Evolutionary conservation across 2,329 filamentous ascomycete genomes (phyloP), one percentile per base, ranked within the genome.

Genomic region (Teratosphaeriaceae sp.): DNA sequence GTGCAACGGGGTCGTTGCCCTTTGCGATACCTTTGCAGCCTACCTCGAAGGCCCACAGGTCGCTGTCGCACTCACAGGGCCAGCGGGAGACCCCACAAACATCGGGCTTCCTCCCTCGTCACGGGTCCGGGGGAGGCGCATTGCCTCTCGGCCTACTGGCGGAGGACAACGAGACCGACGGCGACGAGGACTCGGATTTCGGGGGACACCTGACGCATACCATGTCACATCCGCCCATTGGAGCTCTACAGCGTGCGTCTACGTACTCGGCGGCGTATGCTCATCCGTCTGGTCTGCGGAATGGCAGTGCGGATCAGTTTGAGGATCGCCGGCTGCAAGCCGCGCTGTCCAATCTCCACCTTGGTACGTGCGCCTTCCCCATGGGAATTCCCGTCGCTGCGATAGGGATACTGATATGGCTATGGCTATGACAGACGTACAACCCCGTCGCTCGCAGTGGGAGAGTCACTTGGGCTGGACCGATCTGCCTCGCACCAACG

Each of bases 11-110:
- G 49, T 65, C 70, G 5, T 85, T 94, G 42, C 86, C 88, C 1
- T 94, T 94, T 57, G 77, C 85, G 5, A 94, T 94, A 52, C 88
- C 88, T 3, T 73, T 94, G 16, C 86, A 94, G 50, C 88, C 90
- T 1, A 92, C 87, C 0, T 86, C 86, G 1, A 97, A 97, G 65
- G 88, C 87, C 1, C 92, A 94, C 56, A 82, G 92, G 33, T 98
- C 92, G 5, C 88, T 96, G 64, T 97, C 92, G 3, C 97, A 97
- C 65, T 97, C 90, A 0, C 90, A 61, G 40, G 58, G 55, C 7
- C 55, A 61, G 45, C 50, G 54, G 13, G 58, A 60, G 47, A 33
- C 43, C 36, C 43, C 45, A n/a, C 46, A 47, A 31, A 16, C 40
- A 27, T 27, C 42, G 8, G 31, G 30, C 16, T 18, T 24, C 15